These are phyloP conservation scores for Camellia japonica DNA, from an alignment of 148 eudicot species.

Conservation along the genomic window DNA sequence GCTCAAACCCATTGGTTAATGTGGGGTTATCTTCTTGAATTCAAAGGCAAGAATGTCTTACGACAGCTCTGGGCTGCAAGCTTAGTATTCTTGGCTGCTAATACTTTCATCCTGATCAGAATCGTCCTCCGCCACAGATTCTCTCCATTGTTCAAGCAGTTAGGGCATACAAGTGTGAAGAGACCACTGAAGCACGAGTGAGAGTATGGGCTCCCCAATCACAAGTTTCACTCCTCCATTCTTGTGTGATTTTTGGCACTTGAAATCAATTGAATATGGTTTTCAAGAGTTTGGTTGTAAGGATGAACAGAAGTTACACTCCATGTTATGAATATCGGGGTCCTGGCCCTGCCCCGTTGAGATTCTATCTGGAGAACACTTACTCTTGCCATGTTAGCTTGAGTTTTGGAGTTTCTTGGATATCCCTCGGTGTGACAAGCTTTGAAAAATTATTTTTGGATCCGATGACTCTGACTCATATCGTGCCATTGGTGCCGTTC, in stretches of 20 bases:
- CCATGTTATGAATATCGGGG: too few relatives aligned
- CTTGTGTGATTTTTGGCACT: constrained; percentile 3
- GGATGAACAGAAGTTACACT: background rate
- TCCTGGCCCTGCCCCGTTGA: background rate
- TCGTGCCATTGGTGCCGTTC: background rate
- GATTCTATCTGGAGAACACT: background rate
- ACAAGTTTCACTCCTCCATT: background rate
- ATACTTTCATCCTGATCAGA: constrained; percentile 53
- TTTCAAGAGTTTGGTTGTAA: background rate
- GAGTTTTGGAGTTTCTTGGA: background rate
- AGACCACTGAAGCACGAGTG: constrained; percentile 36
- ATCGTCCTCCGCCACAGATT: constrained; percentile 52
- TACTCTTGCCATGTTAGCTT: background rate
- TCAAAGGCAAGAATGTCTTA: constrained; percentile 82
- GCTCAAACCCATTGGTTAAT: constrained; percentile 88
- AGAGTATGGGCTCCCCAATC: background rate
- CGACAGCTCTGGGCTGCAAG: constrained; percentile 78
- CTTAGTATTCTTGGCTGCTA: constrained; percentile 76
- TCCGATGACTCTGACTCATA: background rate
- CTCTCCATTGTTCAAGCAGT: constrained; percentile 48
- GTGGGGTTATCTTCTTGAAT: constrained; percentile 91
- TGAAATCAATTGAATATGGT: background rate
- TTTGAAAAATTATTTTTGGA: background rate
- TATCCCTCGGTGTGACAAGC: background rate
- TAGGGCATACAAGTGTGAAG: constrained; percentile 20